Evolutionary conservation across 805 yeast genomes (phyloP), one percentile per base, ranked within the genome.

Genomic region (Yarrowia bubula): DNA sequence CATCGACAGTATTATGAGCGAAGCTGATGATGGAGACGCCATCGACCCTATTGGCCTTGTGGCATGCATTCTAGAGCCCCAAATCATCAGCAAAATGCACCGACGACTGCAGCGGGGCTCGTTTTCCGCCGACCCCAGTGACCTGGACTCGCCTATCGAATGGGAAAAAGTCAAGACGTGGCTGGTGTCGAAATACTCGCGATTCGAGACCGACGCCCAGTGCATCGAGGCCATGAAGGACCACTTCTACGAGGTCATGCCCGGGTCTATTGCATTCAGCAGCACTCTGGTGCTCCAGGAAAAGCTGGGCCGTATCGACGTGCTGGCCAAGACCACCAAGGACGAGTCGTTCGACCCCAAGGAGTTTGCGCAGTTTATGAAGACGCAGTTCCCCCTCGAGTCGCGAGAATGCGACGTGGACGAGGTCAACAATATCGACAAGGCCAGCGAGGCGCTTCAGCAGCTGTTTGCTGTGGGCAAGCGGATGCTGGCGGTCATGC

Each of bases 111-210:
- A 55, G 17, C 22, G 61, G 14, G 61, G 61, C 10, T 31, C 35
- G 11, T 55, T 55, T 9, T 55, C 61, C 2, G 61, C 47, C 2
- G 47, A 55, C 47, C 47, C 61, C 13, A 2, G 13, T 7, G 61
- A 55, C 38, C 17, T 55, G 17, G 61, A 55, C 61, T 28, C 38
- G 13, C 61, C 61, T 15, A 55, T 55, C 17, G 61, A 55, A 32
- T 55, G 61, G 61, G 61, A 55, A 10, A 55, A 55, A 11, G 61
- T 55, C 61, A 55, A 55, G 61, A 10, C 46, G 37, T 55, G 61
- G 61, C 61, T 55, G 13, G 47, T 55, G 15, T 28, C 33, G n/a
- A 55, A 55, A 31, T 55, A 55, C 47, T 55, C 61, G 17, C 46
- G 61, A 15, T 55, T 41, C 39, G 61, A 55, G 33, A n/a, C 17